Base-by-base conservation (phyloP, 345 rosid species). In the Schrenkiella parvula region DNA sequence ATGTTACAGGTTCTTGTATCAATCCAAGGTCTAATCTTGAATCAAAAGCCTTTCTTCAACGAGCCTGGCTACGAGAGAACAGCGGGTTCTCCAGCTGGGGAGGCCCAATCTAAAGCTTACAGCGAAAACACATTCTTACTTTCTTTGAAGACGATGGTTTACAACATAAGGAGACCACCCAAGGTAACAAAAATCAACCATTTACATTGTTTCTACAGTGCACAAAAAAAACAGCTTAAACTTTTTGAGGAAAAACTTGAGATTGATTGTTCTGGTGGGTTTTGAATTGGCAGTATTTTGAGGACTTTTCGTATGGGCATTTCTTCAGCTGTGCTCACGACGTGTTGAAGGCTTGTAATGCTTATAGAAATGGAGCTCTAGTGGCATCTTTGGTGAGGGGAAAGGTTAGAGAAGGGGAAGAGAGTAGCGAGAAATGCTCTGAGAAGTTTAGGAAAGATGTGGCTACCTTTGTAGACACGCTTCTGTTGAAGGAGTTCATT, bases 1-100 rank as follows among this genome's bases (percentile, higher is more conserved):
- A 83, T 85, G 83, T 79, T 91, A 12, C 98, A 93, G 83, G 97
- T 93, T 80, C 84, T 93, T 64, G 95, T 93, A 12, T 93, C 98
- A 17, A 91, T 93, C 70, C 98, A 93, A 79, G 97, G 90, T 42
- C 82, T 93, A 76, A 89, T 93, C 66, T 83, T 93, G 82, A 91
- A 93, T 72, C 81, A 83, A 54, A 81, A 87, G 55, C 98, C 98
- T 41, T 93, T 76, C 79, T 91, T 84, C 72, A 93, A 93, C 76
- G 98, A 91, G 84, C 98, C 98, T 35, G 96, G 96, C 14, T 84
- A 41, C 64, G 96, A 68, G 70, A 42, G 18, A 13, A 3, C 25
- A 18, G 77, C 73, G 17, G 89, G 95, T 59, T 58, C 90, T n/a
- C 35, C 22, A 51, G 17, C 0, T 1, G 34, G 34, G 56, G 56